Evolutionary conservation across 768 basidiomycete genomes (phyloP), one percentile per base, ranked within the genome.

Genomic region (Tulasnella sp.): DNA sequence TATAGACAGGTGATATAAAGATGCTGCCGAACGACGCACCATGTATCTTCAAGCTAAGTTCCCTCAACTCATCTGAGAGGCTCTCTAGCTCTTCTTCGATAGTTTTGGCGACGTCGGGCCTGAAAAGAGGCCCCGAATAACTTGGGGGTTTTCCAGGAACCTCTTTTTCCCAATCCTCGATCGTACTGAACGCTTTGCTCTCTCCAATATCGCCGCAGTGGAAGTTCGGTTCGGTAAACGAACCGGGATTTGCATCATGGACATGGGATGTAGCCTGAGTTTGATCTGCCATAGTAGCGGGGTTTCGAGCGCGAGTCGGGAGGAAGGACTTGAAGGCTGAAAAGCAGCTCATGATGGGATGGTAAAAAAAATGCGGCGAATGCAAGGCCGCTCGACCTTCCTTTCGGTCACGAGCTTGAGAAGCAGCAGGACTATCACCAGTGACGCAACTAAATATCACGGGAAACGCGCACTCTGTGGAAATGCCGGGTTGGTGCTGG

Each of bases 21-120:
- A 13, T 78, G 40, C 9, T 5, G 5, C 77, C 48, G 2, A 15
- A 9, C 26, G 51, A 77, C 86, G 51, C 81, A 91, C 92, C 88
- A 79, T 91, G 92, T 26, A 95, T 92, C 81, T 92, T 90, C 40
- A 92, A 83, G 82, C 92, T 93, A 26, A 94, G 84, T 46, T 81
- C 83, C 75, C 89, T 86, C 74, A 94, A 83, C 70, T 90, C 89
- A 0, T 83, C 82, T 79, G 89, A 86, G n/a, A 92, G 84, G 32
- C 83, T 85, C 74, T 91, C 87, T 48, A 94, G 87, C 77, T 86
- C 87, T 23, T 84, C 81, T 79, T 90, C 90, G 61, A 93, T 91
- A n/a, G 87, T 87, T 78, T 88, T 83, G 46, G 91, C 83, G 13
- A 92, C 86, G 73, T 92, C 90, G 2, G 88, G 88, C 16, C 77